Percentiles rank a stretch among this genome's conserved stretches.
These are phyloP conservation scores for Aurantiochytrium sp. DNA, from an alignment of 108 stramenopile species.

Conservation along the genomic window DNA sequence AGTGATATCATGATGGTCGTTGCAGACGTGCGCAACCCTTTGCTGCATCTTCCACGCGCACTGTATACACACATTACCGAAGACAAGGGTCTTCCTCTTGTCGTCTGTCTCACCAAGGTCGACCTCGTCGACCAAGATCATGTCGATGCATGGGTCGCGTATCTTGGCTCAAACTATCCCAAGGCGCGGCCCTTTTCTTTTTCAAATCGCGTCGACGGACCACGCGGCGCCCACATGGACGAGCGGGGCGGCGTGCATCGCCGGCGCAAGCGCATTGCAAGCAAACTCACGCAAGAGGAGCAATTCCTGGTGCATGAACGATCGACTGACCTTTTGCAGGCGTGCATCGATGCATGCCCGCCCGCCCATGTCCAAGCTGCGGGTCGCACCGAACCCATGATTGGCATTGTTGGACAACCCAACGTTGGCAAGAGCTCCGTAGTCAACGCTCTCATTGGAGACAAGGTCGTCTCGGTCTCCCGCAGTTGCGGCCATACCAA, in stretches of 20 bases:
- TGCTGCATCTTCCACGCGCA: slow-evolving; percentile 83
- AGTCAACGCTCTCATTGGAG: slow-evolving; percentile 82
- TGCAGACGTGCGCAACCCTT: slow-evolving; percentile 91
- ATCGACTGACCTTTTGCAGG: background rate
- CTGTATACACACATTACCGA: slow-evolving; percentile 68
- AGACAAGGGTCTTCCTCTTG: slow-evolving; percentile 69
- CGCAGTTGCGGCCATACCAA: slow-evolving; percentile 97
- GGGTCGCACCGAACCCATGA: background rate
- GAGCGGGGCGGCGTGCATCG: background rate
- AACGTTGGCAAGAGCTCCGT: slow-evolving; percentile 94
- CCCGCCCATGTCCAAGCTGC: background rate
- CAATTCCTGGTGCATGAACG: background rate
- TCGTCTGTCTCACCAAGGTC: slow-evolving; percentile 88
- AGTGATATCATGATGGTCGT: slow-evolving; percentile 77
- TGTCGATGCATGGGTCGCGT: slow-evolving; percentile 70
- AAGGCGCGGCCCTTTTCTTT: background rate
- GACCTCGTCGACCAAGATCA: slow-evolving; percentile 75
- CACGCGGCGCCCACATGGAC: background rate
- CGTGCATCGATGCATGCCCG: background rate
- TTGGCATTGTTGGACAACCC: slow-evolving; percentile 93
- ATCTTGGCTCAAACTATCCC: slow-evolving; percentile 45
- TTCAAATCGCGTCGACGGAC: background rate
- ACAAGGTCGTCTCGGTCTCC: slow-evolving; percentile 82
- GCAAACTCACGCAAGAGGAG: background rate
- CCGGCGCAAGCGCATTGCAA: background rate